These are phyloP conservation scores for Priceomyces medius DNA, from an alignment of 805 yeast genomes.

Conservation along the genomic window DNA sequence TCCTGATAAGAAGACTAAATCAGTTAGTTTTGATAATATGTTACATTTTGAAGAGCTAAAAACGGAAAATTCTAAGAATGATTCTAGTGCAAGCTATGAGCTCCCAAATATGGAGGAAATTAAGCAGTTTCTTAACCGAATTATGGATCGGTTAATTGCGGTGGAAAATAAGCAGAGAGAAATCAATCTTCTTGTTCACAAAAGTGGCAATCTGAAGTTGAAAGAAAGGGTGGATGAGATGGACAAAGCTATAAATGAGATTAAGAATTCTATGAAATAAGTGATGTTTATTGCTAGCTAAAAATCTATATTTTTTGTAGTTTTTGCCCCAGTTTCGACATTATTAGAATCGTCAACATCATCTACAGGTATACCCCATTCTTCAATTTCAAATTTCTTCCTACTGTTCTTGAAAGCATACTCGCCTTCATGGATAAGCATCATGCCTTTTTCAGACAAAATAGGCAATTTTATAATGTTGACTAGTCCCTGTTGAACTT, in stretches of 20 bases:
- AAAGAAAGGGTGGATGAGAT: not conserved
- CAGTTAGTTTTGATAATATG: conserved; percentile 9
- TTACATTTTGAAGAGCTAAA: not conserved
- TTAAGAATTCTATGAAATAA: not conserved
- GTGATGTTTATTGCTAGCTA: conserved; percentile 9
- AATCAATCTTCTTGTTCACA: conserved; percentile 4
- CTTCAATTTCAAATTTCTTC: conserved; percentile 80
- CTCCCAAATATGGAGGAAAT: not conserved
- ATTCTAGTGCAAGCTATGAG: no score
- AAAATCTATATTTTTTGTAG: conserved; percentile 37
- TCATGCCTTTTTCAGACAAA: conserved; percentile 72
- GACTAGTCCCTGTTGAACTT: conserved; percentile 82
- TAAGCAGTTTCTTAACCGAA: not conserved
- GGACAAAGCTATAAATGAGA: not conserved
- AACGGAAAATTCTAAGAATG: no score
- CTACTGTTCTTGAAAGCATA: conserved; percentile 84
- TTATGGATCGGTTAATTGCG: conserved; percentile 9
- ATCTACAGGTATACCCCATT: conserved; percentile 97
- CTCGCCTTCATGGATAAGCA: conserved; percentile 73
- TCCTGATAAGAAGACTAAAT: conserved; percentile 1
- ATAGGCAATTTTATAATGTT: conserved; percentile 73
- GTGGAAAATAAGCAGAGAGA: conserved; percentile 4
- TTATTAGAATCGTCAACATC: conserved; percentile 53
- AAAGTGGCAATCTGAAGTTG: not conserved
- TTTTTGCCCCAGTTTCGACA: conserved; percentile 18